Evolutionary conservation across 352 stramenopile species (phyloP).

Genomic region (Pythium aristosporum): DNA sequence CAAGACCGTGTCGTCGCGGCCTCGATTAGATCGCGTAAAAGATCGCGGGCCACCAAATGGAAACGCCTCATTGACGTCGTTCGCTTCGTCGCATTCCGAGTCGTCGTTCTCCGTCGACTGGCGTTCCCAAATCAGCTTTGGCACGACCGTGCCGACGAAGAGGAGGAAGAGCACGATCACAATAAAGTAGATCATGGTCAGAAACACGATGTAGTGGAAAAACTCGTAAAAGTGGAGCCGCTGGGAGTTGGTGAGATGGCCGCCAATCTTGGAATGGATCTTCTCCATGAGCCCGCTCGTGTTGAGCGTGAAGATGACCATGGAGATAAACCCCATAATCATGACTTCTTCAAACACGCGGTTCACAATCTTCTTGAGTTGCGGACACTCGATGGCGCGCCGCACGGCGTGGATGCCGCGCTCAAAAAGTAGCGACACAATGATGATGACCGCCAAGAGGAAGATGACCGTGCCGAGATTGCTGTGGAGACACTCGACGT

Average conservation of each 20-base stretch:
- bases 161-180: constrained; percentile 81
- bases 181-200: constrained; percentile 90
- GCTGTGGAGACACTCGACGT: constrained; percentile 69
- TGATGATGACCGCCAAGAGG: constrained; percentile 73
- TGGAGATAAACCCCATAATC: constrained; percentile 88
- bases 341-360: constrained; percentile 88
- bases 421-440: constrained; percentile 70
- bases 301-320: constrained; percentile 89
- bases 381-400: constrained; percentile 63
- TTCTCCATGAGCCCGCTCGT: constrained; percentile 64
- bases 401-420: constrained; percentile 48
- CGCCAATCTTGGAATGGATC: constrained; percentile 40
- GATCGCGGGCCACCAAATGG: constrained; percentile 19
- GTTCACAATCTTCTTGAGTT: constrained; percentile 82
- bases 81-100: constrained; percentile 13
- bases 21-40: constrained; percentile 1
- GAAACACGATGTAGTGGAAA: constrained; percentile 89
- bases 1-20: constrained; percentile 20
- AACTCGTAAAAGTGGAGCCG: constrained; percentile 89
- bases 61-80: constrained; percentile 24
- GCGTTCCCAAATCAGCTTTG: constrained; percentile 72
- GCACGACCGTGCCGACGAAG: constrained; percentile 82
- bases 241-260: constrained; percentile 48
- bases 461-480: constrained; percentile 76
- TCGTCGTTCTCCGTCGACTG: constrained; percentile 23